phyloP scores from a whole-genome alignment of 495 filamentous ascomycete species.

The Beverwykella pulmonaria region DNA sequence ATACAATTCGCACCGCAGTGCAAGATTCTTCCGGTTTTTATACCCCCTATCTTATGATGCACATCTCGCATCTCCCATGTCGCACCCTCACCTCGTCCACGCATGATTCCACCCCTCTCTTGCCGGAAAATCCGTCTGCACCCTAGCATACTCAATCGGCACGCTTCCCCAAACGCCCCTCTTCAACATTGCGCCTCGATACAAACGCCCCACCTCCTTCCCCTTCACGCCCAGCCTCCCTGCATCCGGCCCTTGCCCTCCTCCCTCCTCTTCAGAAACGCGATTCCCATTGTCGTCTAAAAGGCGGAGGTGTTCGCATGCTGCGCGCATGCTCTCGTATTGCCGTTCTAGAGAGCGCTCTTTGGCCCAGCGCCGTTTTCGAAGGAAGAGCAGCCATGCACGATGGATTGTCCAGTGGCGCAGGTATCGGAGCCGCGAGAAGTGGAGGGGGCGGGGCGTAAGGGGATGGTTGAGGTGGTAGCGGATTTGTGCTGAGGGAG shows the following conservation, averaged over 20 bases:
- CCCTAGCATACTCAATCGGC: constrained; percentile 85
- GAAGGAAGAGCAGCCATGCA: constrained; percentile 77
- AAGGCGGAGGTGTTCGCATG: constrained; percentile 76
- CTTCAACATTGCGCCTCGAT: constrained; percentile 83
- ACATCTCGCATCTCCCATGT: too few species aligned
- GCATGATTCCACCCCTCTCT: constrained; percentile 77
- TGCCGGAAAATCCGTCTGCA: constrained; percentile 76
- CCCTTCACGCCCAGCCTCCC: constrained; percentile 53
- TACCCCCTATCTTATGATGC: too few species aligned
- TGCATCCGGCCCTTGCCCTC: constrained; percentile 32
- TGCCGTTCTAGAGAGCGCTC: constrained; percentile 68
- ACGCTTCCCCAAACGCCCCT: constrained; percentile 67
- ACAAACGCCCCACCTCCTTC: constrained; percentile 74
- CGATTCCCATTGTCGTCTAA: constrained; percentile 39
- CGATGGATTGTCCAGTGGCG: constrained; percentile 99
- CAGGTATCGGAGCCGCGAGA: constrained; percentile 83
- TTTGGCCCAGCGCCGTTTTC: constrained; percentile 61
- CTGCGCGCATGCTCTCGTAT: constrained; percentile 76
- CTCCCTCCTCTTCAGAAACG: constrained; percentile 32
- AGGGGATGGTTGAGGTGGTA: constrained; percentile 67
- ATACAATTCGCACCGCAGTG: too few species aligned
- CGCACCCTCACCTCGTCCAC: constrained; percentile 57
- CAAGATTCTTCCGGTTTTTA: too few species aligned
- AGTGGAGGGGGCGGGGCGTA: constrained; percentile 76
- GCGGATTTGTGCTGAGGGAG: constrained; percentile 58